Percentiles rank a stretch among this genome's conserved stretches.
phyloP scores from a whole-genome alignment of 75 land plant species.

The Larix kaempferi region DNA sequence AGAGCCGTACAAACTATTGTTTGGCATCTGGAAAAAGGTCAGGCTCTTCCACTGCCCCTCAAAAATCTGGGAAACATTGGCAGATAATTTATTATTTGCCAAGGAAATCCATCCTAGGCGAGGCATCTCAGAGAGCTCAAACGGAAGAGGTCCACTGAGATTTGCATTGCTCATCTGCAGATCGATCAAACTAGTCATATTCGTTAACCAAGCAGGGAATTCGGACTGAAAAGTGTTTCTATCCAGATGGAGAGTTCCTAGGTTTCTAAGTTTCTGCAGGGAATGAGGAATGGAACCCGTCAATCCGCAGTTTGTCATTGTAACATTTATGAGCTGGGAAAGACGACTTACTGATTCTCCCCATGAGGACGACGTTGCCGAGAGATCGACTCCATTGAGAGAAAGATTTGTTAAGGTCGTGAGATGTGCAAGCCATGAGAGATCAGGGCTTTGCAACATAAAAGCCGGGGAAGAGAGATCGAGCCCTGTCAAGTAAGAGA shows the following conservation, averaged over 20 bases:
- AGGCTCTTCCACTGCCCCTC: neutral
- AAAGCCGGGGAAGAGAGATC: neutral
- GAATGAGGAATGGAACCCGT: slow-evolving; percentile 15
- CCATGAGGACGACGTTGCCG: neutral
- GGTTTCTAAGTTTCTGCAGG: slow-evolving; percentile 1
- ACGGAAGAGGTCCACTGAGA: neutral
- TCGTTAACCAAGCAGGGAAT: neutral
- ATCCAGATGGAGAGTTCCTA: slow-evolving; percentile 13
- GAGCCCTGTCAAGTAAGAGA: slow-evolving; percentile 5
- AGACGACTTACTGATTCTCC: neutral
- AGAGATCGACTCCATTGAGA: too few relatives aligned
- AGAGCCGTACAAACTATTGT: neutral
- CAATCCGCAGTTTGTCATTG: neutral
- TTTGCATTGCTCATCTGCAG: neutral
- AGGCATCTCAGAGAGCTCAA: neutral
- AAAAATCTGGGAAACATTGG: neutral
- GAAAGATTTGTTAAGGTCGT: neutral
- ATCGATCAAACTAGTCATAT: neutral
- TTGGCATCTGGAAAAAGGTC: neutral
- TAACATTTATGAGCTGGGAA: neutral
- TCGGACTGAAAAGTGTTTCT: slow-evolving; percentile 1
- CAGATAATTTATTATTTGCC: neutral
- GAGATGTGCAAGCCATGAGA: too few relatives aligned
- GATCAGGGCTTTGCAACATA: neutral
- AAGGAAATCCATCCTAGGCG: neutral